Conservation (phyloP, 495 filamentous ascomycete species). For the Penicillium lagena region DNA sequence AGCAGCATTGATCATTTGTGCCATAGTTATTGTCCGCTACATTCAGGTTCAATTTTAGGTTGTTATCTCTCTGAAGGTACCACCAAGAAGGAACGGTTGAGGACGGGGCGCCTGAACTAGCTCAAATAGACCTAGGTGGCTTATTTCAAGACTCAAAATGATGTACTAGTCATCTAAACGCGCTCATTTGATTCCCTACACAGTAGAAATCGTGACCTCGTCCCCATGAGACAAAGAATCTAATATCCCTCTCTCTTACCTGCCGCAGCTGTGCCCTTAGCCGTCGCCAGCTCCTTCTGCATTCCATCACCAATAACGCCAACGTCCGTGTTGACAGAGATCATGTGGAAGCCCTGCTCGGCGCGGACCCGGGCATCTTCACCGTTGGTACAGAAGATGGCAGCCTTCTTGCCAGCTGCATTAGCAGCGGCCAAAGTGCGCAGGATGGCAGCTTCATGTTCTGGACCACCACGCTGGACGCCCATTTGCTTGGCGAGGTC, state of each 20-base stretch:
- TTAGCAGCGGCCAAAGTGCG: conserved; percentile 56
- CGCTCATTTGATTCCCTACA: too few species aligned
- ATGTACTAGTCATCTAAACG: too few species aligned
- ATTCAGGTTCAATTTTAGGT: too few species aligned
- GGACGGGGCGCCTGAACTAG: too few species aligned
- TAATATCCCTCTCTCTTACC: conserved; percentile 4
- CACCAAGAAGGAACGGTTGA: too few species aligned
- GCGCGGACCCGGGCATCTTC: conserved; percentile 57
- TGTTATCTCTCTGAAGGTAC: too few species aligned
- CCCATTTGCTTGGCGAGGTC: conserved; percentile 36
- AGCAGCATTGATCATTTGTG: too few species aligned
- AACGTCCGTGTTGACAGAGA: conserved; percentile 58
- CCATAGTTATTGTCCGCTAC: too few species aligned
- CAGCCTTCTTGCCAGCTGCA: conserved; percentile 64
- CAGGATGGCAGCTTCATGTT: conserved; percentile 56
- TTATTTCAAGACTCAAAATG: too few species aligned
- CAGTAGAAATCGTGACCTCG: too few species aligned
- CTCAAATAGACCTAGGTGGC: too few species aligned
- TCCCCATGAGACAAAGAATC: background rate
- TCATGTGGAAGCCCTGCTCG: conserved; percentile 72
- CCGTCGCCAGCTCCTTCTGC: conserved; percentile 25
- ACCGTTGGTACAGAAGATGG: conserved; percentile 68
- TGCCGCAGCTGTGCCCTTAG: conserved; percentile 14
- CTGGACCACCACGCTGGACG: conserved; percentile 28
- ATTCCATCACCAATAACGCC: conserved; percentile 39